These are phyloP conservation scores for Penstemon eatonii DNA, from an alignment of 257 asterid species.

Conservation along the genomic window DNA sequence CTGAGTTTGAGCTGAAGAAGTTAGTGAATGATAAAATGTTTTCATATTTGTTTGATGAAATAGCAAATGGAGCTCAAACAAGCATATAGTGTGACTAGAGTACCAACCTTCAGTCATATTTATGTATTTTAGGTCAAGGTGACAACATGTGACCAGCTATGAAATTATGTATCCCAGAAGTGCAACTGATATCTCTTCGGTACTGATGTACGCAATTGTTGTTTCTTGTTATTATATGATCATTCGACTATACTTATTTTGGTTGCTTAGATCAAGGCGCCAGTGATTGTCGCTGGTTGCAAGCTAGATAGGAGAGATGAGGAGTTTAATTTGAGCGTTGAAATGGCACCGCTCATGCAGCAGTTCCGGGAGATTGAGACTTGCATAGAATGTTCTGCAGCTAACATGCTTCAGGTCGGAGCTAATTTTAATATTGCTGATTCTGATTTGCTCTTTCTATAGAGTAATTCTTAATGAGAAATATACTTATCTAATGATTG, in stretches of 20 bases:
- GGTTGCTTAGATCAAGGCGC: constrained; percentile 68
- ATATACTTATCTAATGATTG: constrained; percentile 17
- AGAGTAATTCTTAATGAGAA: constrained; percentile 1
- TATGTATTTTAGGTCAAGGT: neutral
- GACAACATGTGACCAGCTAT: constrained; percentile 12
- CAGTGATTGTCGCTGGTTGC: constrained; percentile 93
- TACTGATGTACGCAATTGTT: neutral
- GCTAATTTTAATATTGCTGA: constrained; percentile 22
- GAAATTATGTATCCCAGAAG: constrained; percentile 9
- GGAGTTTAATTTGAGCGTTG: constrained; percentile 64
- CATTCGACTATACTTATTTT: constrained; percentile 24
- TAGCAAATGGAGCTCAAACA: neutral
- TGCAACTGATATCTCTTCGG: constrained; percentile 4
- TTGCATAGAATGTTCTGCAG: constrained; percentile 94
- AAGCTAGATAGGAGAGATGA: constrained; percentile 82
- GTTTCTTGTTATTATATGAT: constrained; percentile 16
- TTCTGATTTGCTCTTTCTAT: constrained; percentile 4
- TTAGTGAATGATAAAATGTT: neutral
- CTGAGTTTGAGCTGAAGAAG: neutral
- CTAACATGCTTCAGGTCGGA: constrained; percentile 79
- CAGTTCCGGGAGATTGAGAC: constrained; percentile 94
- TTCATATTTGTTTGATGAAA: neutral
- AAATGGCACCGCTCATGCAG: constrained; percentile 87
- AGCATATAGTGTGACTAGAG: constrained; percentile 8
- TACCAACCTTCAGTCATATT: constrained; percentile 10